phyloP scores from a whole-genome alignment of 2,329 filamentous ascomycete genomes.

The Tolypocladium inflatum region DNA sequence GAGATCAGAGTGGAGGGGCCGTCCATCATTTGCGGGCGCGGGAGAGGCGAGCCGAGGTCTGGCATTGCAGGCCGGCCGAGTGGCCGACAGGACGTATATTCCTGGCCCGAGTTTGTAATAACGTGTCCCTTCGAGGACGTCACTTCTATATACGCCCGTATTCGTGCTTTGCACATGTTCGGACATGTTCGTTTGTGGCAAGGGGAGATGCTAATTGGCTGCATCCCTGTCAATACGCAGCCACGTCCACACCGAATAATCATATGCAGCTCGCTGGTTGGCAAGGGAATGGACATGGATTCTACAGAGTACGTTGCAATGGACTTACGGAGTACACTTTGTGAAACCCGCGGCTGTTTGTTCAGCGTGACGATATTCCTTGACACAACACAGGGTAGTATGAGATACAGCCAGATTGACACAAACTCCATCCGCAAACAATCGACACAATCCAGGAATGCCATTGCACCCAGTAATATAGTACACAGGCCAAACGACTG shows the following conservation, averaged over 20 bases:
- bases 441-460: background rate
- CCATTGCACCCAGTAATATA: background rate
- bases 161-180: background rate
- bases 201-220: background rate
- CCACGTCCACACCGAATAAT: background rate
- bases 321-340: background rate
- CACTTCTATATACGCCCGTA: background rate
- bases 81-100: background rate
- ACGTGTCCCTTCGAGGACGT: background rate
- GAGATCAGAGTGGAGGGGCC: background rate
- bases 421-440: background rate
- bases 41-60: background rate
- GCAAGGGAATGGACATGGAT: background rate
- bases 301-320: too few species aligned
- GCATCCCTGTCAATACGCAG: background rate
- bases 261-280: background rate
- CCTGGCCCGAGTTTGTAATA: background rate
- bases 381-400: too few species aligned
- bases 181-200: background rate
- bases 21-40: background rate
- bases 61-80: background rate
- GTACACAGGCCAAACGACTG: background rate
- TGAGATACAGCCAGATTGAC: background rate
- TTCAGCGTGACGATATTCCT: background rate
- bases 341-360: background rate